These are phyloP conservation scores for Rubroboletus satanas DNA, from an alignment of 768 basidiomycete species.

Conservation along the genomic window DNA sequence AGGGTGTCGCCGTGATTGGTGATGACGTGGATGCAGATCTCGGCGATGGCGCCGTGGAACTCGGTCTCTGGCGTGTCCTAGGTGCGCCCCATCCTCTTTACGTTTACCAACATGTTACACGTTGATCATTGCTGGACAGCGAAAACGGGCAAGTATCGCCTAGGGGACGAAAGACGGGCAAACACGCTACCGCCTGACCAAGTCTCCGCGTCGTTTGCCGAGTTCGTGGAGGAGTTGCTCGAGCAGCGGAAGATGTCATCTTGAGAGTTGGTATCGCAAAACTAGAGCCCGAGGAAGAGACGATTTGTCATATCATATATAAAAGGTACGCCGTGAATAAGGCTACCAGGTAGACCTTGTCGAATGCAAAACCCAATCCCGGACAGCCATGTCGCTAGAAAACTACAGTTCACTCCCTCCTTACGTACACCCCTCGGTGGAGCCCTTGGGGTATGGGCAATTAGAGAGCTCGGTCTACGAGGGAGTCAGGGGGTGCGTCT, in stretches of 20 bases:
- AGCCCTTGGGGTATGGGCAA: no score
- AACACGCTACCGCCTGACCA: slow-evolving; percentile 47
- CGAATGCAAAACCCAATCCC: not conserved
- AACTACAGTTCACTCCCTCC: not conserved
- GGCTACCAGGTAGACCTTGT: not conserved
- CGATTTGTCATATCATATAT: not conserved
- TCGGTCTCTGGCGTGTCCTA: slow-evolving; percentile 59
- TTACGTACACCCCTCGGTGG: not conserved
- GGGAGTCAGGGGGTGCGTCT: not conserved
- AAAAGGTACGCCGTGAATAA: slow-evolving; percentile 12
- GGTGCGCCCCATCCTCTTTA: slow-evolving; percentile 37
- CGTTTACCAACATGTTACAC: no score
- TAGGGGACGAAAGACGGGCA: slow-evolving; percentile 48
- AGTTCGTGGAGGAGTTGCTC: slow-evolving; percentile 49
- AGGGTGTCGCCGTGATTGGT: slow-evolving; percentile 50
- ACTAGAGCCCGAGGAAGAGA: not conserved
- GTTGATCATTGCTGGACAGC: slow-evolving; percentile 34
- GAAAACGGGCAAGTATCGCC: slow-evolving; percentile 65
- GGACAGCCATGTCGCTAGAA: no score
- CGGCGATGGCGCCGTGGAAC: slow-evolving; percentile 55
- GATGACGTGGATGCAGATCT: slow-evolving; percentile 67
- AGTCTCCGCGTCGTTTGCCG: slow-evolving; percentile 49
- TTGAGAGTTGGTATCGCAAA: not conserved
- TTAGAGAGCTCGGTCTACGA: not conserved
- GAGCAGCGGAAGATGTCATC: not conserved